phyloP scores from a whole-genome alignment of 495 filamentous ascomycete genomes.

The Friedmanniomyces simplex region DNA sequence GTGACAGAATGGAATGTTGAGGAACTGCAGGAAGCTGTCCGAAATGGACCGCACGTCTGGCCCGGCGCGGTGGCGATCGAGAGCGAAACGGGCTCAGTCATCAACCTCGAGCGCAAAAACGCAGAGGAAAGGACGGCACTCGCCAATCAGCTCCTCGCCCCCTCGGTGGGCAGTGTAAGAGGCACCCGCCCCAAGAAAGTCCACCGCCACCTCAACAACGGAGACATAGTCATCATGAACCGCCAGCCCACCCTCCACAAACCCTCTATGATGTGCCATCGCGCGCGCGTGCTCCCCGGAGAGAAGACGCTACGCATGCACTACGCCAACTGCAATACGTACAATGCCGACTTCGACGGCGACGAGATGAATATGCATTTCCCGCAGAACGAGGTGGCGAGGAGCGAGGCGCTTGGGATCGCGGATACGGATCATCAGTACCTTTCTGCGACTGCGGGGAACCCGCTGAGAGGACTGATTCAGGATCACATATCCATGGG shows the following conservation, averaged over 20 bases:
- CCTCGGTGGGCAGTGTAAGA: conserved; percentile 52
- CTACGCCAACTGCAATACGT: conserved; percentile 98
- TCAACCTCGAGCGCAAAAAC: conserved; percentile 77
- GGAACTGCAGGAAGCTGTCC: conserved; percentile 89
- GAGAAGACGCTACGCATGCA: conserved; percentile 99
- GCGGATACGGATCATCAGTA: conserved; percentile 98
- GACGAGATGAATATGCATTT: conserved; percentile 99
- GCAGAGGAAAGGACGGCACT: conserved; percentile 73
- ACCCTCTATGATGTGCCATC: conserved; percentile 98
- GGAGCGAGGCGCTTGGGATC: conserved; percentile 80
- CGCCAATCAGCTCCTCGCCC: conserved; percentile 88
- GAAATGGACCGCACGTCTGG: conserved; percentile 89
- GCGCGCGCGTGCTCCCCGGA: conserved; percentile 79
- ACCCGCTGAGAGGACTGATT: conserved; percentile 90
- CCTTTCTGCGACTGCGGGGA: conserved; percentile 84
- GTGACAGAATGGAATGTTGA: conserved; percentile 96
- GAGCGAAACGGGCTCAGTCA: conserved; percentile 84
- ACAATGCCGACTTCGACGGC: conserved; percentile 99
- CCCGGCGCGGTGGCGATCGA: conserved; percentile 91
- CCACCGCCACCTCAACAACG: conserved; percentile 87
- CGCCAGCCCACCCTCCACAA: conserved; percentile 99
- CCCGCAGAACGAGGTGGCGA: conserved; percentile 89
- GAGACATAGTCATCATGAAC: conserved; percentile 97
- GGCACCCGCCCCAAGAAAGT: conserved; percentile 84
- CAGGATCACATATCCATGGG: conserved; percentile 97